Evolutionary conservation across 1,139 yeast species (phyloP).

Genomic region (Nakaseomyces nivariensis): DNA sequence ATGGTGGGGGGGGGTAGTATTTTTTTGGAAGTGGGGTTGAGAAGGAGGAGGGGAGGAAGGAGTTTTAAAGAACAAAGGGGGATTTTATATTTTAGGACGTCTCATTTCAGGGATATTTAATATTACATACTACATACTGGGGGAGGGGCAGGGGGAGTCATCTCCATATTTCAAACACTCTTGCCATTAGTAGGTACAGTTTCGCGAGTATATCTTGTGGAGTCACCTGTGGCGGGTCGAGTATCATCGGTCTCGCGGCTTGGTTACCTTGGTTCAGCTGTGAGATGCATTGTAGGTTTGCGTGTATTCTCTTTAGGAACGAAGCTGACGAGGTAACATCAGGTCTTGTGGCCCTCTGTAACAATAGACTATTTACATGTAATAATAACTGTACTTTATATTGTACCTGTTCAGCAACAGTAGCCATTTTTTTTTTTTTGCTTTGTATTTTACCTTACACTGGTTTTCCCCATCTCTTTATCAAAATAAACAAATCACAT

Average conservation of each 20-base stretch:
- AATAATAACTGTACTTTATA: slow-evolving; percentile 28
- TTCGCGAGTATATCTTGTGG: slow-evolving; percentile 26
- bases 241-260: slow-evolving; percentile 22
- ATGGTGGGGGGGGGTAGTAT: too few species aligned
- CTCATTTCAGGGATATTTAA: background rate
- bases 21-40: too few species aligned
- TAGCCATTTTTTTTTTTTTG: background rate
- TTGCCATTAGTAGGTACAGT: slow-evolving; percentile 25
- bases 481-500: too few species aligned
- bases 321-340: slow-evolving; percentile 15
- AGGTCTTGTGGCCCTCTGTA: slow-evolving; percentile 22
- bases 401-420: slow-evolving; percentile 17
- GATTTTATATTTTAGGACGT: background rate
- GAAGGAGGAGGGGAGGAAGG: too few species aligned
- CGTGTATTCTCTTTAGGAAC: slow-evolving; percentile 27
- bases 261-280: slow-evolving; percentile 27
- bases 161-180: slow-evolving; percentile 29
- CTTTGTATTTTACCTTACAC: background rate
- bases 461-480: background rate
- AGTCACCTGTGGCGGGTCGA: slow-evolving; percentile 22
- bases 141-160: too few species aligned
- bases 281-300: slow-evolving; percentile 29
- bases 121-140: too few species aligned
- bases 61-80: too few species aligned
- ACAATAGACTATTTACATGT: slow-evolving; percentile 28